These are phyloP conservation scores for Mycena filopes DNA, from an alignment of 768 basidiomycete species.

Conservation along the genomic window DNA sequence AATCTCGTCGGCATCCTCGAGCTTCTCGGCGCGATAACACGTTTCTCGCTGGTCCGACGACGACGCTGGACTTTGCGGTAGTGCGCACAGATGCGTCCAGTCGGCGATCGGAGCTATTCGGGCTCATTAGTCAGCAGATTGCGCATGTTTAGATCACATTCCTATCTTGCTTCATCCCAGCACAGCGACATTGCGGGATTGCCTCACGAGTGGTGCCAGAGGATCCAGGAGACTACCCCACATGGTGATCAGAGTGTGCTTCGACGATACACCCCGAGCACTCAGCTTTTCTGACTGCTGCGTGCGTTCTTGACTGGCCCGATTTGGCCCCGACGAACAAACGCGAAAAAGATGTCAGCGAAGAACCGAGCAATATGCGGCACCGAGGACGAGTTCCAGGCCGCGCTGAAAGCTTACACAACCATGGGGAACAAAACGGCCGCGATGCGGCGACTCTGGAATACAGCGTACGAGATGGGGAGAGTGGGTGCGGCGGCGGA, in stretches of 20 bases:
- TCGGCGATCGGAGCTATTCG: no score
- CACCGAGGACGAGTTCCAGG: neutral
- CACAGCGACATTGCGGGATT: no score
- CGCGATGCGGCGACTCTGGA: neutral
- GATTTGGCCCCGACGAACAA: slow-evolving; percentile 11
- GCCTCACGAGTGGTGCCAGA: no score
- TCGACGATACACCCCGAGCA: neutral
- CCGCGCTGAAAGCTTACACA: neutral
- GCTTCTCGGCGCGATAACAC: no score
- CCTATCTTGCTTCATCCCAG: no score
- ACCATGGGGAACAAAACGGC: neutral
- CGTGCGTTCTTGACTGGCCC: neutral
- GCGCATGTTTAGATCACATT: no score
- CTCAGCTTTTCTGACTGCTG: neutral
- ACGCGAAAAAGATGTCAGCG: slow-evolving; percentile 2
- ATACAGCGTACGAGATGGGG: neutral
- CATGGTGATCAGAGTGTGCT: neutral
- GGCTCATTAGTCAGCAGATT: no score
- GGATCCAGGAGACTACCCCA: no score
- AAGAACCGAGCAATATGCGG: neutral
- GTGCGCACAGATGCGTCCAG: no score
- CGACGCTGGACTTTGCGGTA: no score
- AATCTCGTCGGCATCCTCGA: no score
- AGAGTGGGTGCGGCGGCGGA: neutral
- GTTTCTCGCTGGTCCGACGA: no score